phyloP scores from a whole-genome alignment of 176 grass and related monocot species.

The Zea luxurians region DNA sequence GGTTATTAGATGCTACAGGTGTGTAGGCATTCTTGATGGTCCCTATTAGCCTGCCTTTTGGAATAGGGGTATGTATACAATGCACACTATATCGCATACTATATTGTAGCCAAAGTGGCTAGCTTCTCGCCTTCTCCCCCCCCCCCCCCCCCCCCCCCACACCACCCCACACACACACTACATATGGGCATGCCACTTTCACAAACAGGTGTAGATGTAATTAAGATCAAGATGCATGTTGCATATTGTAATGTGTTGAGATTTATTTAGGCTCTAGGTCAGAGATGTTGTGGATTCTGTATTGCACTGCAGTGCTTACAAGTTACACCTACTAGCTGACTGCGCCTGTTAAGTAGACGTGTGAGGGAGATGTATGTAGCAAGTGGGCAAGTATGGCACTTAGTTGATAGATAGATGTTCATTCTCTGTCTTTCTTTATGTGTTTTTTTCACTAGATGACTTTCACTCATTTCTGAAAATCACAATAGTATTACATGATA shows the following conservation, averaged over 20 bases:
- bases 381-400: neutral
- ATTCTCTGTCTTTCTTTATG: neutral
- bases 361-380: neutral
- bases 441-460: neutral
- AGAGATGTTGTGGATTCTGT: conserved; percentile 5
- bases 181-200: conserved; percentile 12
- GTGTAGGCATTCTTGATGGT: conserved; percentile 32
- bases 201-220: conserved; percentile 9
- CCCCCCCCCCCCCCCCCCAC: no score
- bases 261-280: conserved; percentile 28
- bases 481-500: no score
- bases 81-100: neutral
- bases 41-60: conserved; percentile 33
- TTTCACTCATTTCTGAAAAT: no score
- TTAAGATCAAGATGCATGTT: conserved; percentile 15
- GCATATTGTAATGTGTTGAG: neutral
- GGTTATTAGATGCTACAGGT: conserved; percentile 52
- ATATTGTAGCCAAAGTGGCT: conserved; percentile 14
- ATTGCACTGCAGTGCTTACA: conserved; percentile 3
- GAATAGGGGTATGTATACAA: neutral
- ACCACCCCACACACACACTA: neutral
- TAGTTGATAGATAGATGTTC: neutral
- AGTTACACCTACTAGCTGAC: neutral
- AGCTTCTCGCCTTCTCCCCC: no score
- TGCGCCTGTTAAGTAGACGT: neutral